Conservation (phyloP, 169 alveolate species). For the Plasmodium chabaudi region DNA sequence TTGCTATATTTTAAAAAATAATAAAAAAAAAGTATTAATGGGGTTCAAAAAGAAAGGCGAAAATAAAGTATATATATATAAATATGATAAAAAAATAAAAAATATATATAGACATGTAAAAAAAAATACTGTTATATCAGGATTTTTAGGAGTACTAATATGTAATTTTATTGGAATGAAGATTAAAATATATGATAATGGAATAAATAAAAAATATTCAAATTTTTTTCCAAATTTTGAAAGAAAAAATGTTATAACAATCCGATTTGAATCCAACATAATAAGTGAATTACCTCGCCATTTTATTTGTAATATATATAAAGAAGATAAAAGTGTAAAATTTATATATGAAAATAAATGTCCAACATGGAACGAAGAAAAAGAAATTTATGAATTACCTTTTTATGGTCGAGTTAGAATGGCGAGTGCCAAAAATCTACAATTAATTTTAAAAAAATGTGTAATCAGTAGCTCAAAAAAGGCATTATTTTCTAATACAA, state of each 20-base stretch:
- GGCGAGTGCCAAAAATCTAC: conserved; percentile 84
- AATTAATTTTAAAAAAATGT: conserved; percentile 79
- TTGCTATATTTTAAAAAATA: conserved; percentile 68
- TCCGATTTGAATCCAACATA: conserved; percentile 67
- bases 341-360: conserved; percentile 75
- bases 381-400: conserved; percentile 82
- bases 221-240: conserved; percentile 72
- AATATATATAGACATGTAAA: conserved; percentile 24
- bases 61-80: conserved; percentile 74
- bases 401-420: conserved; percentile 82
- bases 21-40: conserved; percentile 65
- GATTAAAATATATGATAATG: conserved; percentile 75
- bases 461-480: conserved; percentile 23
- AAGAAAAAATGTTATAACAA: conserved; percentile 54
- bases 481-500: conserved; percentile 28
- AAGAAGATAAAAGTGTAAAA: conserved; percentile 54
- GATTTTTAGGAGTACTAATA: conserved; percentile 64
- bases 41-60: conserved; percentile 75
- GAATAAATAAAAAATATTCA: conserved; percentile 52
- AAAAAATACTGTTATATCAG: conserved; percentile 53
- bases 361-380: conserved; percentile 81
- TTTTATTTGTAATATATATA: conserved; percentile 67
- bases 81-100: conserved; percentile 65
- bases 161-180: conserved; percentile 77
- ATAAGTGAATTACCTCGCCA: conserved; percentile 75